Base-by-base conservation (phyloP, 2,329 filamentous ascomycete species). In the Raffaelea albimanens region DNA sequence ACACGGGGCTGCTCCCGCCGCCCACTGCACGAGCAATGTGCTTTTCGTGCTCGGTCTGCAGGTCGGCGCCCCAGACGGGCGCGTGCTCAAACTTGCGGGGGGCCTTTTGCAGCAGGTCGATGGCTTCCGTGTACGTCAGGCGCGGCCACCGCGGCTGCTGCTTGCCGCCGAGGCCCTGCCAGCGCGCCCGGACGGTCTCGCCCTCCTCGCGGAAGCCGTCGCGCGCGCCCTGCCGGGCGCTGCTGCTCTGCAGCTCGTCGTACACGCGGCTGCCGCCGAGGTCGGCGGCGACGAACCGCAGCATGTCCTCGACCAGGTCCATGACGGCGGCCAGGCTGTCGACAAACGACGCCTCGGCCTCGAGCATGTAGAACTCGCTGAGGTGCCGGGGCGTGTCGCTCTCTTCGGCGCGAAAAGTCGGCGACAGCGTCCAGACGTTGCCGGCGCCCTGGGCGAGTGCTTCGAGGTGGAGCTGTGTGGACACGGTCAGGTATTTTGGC, bases 321-420 rank as follows among this genome's bases (percentile, higher is more conserved):
- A 95, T 93, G 56, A 98, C 72, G 22, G 76, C 69, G 25, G 75
- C 68, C 54, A 95, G 71, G 53, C 80, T 69, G 42, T 85, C 73
- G 39, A 83, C 77, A 62, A 95, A 95, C 58, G 81, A 83, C 61
- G 90, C 71, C 64, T 98, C 93, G 16, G 83, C 90, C 66, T 98
- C 93, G 2, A 98, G 77, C 93, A 98, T 97, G 67, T 97, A 97
- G 59, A 98, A 97, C 61, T 98, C 93, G 68, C 88, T 95, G 52
- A 98, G 72, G 66, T 98, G 93, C 23, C 93, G 82, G 5, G 89
- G 83, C 0, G 93, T 97, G 60, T 97, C 90, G 65, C 89, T 96
- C 61, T 82, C 83, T 64, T 96, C 93, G 4, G 93, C 93, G 34
- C 93, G 81, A 61, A 98, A 98, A 0, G 89, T 94, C 3, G 93